A percentile compares a stretch with the other conserved stretches of the same genome.
Conservation (phyloP, 2,329 filamentous ascomycete species). For the Penicillium concentricum region DNA sequence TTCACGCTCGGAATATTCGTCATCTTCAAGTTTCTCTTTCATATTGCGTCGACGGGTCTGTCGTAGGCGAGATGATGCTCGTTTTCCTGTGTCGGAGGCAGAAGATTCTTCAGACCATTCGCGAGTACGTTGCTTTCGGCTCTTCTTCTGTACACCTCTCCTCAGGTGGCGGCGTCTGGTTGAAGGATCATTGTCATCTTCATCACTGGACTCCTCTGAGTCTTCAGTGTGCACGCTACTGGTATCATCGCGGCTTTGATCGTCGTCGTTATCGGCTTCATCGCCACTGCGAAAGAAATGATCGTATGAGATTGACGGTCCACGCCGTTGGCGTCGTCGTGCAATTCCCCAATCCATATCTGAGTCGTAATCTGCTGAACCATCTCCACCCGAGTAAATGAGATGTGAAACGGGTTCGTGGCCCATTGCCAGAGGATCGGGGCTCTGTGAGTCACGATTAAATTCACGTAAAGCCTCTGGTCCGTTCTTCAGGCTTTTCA, state of each 20-base stretch:
- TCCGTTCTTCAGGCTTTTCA: constrained; percentile 33
- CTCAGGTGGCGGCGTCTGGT: background rate
- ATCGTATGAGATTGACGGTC: background rate
- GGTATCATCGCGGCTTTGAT: background rate
- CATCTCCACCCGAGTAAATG: constrained; percentile 8
- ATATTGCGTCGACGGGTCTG: constrained; percentile 39
- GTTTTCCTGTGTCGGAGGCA: constrained; percentile 16
- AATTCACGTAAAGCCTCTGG: constrained; percentile 14
- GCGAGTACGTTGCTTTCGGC: background rate
- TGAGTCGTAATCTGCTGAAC: constrained; percentile 4
- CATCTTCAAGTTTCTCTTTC: constrained; percentile 43
- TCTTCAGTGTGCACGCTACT: background rate
- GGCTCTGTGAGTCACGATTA: constrained; percentile 12
- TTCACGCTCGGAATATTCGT: constrained; percentile 36
- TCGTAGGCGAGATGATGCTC: constrained; percentile 34
- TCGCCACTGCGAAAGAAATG: background rate
- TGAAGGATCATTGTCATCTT: background rate
- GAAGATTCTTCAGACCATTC: constrained; percentile 13
- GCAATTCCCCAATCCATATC: background rate
- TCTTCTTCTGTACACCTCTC: background rate
- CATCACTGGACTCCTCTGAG: background rate
- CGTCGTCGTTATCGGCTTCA: background rate
- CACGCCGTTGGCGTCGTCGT: background rate
- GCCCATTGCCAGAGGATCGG: constrained; percentile 6
- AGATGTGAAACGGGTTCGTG: background rate